Evolutionary conservation across 257 asterid genomes (phyloP).

Genomic region (Plectranthus barbatus): DNA sequence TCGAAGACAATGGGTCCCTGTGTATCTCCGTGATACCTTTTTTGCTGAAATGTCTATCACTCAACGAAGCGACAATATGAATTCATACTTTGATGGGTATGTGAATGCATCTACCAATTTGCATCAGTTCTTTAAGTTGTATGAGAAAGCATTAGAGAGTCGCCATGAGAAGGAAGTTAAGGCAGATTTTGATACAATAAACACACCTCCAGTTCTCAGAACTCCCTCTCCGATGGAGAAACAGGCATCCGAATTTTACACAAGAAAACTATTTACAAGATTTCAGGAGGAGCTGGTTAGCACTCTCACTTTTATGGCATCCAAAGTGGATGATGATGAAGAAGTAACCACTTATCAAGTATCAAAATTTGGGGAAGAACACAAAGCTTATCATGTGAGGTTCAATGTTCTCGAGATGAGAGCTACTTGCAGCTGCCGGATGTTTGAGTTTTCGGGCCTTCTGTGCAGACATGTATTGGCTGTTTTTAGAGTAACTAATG

Average conservation of each 20-base stretch:
- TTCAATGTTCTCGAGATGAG: constrained; percentile 92
- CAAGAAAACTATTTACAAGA: constrained; percentile 68
- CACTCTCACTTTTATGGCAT: constrained; percentile 84
- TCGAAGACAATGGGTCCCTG: constrained; percentile 93
- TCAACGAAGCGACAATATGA: constrained; percentile 85
- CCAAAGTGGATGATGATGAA: constrained; percentile 71
- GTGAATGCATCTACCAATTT: constrained; percentile 90
- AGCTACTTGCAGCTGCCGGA: constrained; percentile 83
- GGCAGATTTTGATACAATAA: constrained; percentile 90
- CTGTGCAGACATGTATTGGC: constrained; percentile 90
- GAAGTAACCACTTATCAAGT: constrained; percentile 71
- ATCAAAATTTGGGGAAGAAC: constrained; percentile 78
- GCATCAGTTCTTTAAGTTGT: constrained; percentile 76
- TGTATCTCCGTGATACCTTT: constrained; percentile 74
- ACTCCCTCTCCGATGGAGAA: constrained; percentile 99
- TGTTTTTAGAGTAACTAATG: constrained; percentile 84
- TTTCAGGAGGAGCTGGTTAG: constrained; percentile 93
- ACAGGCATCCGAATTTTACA: constrained; percentile 89
- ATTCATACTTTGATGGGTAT: constrained; percentile 93
- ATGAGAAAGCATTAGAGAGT: constrained; percentile 93
- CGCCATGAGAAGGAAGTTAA: constrained; percentile 95
- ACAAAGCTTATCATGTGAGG: constrained; percentile 61
- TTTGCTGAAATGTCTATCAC: constrained; percentile 91
- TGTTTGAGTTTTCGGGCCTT: constrained; percentile 96
- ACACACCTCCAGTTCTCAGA: constrained; percentile 51